Percentiles rank a stretch among this genome's conserved stretches.
These are phyloP conservation scores for Russula ochroleuca DNA, from an alignment of 768 basidiomycete genomes.

Conservation along the genomic window DNA sequence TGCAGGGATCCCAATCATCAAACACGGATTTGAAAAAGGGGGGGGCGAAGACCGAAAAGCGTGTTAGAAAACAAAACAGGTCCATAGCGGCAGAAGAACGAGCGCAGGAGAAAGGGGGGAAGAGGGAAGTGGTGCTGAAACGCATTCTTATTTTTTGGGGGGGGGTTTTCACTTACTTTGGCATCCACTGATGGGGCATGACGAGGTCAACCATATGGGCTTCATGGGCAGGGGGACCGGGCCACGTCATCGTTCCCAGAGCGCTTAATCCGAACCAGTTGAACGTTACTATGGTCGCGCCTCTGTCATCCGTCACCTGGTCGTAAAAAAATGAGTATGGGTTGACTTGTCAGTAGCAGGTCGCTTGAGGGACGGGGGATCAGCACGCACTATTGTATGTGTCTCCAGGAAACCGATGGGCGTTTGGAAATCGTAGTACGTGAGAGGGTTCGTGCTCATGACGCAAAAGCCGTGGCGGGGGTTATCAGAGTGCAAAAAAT, in stretches of 20 bases:
- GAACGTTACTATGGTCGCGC: constrained; percentile 7
- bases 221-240: neutral
- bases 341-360: neutral
- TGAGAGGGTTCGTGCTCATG: constrained; percentile 56
- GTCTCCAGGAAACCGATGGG: constrained; percentile 38
- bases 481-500: constrained; percentile 67
- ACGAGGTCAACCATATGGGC: constrained; percentile 18
- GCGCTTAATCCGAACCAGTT: constrained; percentile 18
- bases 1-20: neutral
- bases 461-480: constrained; percentile 59
- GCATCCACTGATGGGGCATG: neutral
- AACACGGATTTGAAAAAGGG: neutral
- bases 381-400: constrained; percentile 46
- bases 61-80: neutral
- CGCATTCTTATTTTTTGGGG: neutral
- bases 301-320: constrained; percentile 4
- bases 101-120: neutral
- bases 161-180: constrained; percentile 7
- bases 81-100: neutral
- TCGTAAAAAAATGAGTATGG: neutral
- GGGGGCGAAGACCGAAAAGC: neutral
- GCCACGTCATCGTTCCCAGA: constrained; percentile 14
- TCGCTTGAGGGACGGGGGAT: neutral
- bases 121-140: neutral
- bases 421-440: constrained; percentile 68